These are phyloP conservation scores for Fraxinus sp. DNA, from an alignment of 305 asterid genomes.

Conservation along the genomic window DNA sequence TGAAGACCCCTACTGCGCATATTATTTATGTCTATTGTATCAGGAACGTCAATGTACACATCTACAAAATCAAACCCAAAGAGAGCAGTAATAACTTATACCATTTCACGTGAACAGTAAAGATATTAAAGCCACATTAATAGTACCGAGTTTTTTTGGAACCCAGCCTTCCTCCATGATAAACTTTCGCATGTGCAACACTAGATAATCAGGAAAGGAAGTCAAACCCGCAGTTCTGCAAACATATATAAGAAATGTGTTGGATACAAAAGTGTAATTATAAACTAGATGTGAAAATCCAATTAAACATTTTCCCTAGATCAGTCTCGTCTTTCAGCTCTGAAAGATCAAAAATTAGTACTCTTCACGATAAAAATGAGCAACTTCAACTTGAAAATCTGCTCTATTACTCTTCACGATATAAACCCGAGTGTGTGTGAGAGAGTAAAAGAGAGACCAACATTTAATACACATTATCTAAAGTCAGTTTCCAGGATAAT, in stretches of 20 bases:
- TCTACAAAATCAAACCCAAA: constrained; percentile 45
- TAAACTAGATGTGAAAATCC: neutral
- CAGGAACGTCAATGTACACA: constrained; percentile 93
- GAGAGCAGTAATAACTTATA: constrained; percentile 13
- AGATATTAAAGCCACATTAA: constrained; percentile 18
- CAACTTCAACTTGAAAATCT: neutral
- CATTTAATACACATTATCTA: neutral
- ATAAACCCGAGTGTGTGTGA: neutral
- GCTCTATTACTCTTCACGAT: neutral
- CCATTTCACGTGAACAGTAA: constrained; percentile 18
- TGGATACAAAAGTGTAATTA: constrained; percentile 4
- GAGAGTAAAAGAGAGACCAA: neutral
- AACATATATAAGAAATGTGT: constrained; percentile 17
- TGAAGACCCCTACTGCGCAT: constrained; percentile 98
- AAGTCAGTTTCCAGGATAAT: neutral
- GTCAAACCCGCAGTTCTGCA: constrained; percentile 89
- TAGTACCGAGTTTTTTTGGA: constrained; percentile 85
- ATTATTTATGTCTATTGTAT: constrained; percentile 70
- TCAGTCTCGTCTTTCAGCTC: neutral
- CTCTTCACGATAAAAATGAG: neutral
- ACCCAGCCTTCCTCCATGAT: constrained; percentile 97
- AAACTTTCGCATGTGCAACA: constrained; percentile 93
- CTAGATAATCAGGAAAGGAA: constrained; percentile 94
- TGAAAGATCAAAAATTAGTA: neutral
- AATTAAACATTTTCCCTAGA: neutral